A percentile compares a stretch with the other conserved stretches of the same genome.
Evolutionary conservation across 2,329 filamentous ascomycete species (phyloP).

Genomic region (Fusarium ambrosium): DNA sequence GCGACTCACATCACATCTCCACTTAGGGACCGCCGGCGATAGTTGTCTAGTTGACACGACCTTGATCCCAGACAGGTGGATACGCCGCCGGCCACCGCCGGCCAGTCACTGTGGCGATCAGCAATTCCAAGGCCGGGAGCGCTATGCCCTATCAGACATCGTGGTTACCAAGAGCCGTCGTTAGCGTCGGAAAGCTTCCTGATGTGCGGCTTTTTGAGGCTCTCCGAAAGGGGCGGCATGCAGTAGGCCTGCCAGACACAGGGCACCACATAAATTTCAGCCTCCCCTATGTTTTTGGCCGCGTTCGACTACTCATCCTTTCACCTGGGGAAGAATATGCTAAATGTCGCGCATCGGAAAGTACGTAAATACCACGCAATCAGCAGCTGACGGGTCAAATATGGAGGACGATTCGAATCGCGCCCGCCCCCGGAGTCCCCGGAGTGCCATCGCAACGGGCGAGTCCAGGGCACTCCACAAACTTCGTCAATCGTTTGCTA

Average conservation of each 20-base stretch:
- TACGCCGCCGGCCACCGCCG: slow-evolving; percentile 1
- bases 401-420: slow-evolving; percentile 2
- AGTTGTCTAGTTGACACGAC: slow-evolving; percentile 1
- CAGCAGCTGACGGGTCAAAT: neutral
- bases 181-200: neutral
- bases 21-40: neutral
- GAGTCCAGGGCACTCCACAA: neutral
- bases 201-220: neutral
- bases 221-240: neutral
- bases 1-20: neutral
- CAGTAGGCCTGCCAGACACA: neutral
- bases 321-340: neutral
- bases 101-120: neutral
- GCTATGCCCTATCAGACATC: neutral
- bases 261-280: slow-evolving; percentile 3
- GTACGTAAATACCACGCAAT: slow-evolving; percentile 5
- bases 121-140: neutral
- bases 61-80: neutral
- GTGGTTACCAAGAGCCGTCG: neutral
- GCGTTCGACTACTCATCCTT: neutral
- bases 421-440: slow-evolving; percentile 1
- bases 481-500: slow-evolving; percentile 5
- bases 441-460: neutral
- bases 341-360: neutral
- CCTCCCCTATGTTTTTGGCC: neutral